These are phyloP conservation scores for Phenoliferia sp. DNA, from an alignment of 1,284 basidiomycete species.

Conservation along the genomic window DNA sequence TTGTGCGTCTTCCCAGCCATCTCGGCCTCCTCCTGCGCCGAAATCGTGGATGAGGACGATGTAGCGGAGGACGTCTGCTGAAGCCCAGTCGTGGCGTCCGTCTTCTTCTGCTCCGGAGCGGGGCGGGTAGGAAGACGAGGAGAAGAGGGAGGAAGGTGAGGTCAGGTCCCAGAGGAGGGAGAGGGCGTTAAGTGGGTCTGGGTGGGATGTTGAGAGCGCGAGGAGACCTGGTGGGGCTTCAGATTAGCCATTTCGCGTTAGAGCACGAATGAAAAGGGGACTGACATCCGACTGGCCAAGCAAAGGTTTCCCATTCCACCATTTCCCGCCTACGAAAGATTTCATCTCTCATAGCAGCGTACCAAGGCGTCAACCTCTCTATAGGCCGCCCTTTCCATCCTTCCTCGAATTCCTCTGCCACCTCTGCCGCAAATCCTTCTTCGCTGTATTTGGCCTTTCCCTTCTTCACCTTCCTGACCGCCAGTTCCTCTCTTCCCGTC, in stretches of 20 bases:
- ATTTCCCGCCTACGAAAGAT: constrained; percentile 18
- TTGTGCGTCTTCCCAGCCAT: constrained; percentile 26
- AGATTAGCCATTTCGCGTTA: not conserved
- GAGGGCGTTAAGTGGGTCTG: constrained; percentile 39
- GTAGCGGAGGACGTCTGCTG: constrained; percentile 35
- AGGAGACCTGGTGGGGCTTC: constrained; percentile 24
- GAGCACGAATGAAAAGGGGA: not conserved
- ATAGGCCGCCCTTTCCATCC: constrained; percentile 10
- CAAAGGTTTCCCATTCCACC: constrained; percentile 23
- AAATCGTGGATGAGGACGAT: constrained; percentile 38
- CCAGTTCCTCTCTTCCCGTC: constrained; percentile 2
- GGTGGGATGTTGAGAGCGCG: constrained; percentile 36
- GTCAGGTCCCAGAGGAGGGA: constrained; percentile 35
- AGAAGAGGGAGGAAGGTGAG: constrained; percentile 27
- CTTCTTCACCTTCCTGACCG: not conserved
- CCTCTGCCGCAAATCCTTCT: not conserved
- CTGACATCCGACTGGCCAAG: constrained; percentile 22
- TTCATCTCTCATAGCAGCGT: constrained; percentile 7
- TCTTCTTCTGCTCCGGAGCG: constrained; percentile 17
- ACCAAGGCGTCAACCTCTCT: constrained; percentile 24
- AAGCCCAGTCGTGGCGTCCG: constrained; percentile 16
- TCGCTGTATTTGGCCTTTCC: not conserved
- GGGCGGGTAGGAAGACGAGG: constrained; percentile 18
- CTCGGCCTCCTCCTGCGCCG: constrained; percentile 6
- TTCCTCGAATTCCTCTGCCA: not conserved